A percentile compares a stretch with the other conserved stretches of the same genome.
phyloP scores from a whole-genome alignment of 148 eudicot species.

The Rhododendron ovatum region DNA sequence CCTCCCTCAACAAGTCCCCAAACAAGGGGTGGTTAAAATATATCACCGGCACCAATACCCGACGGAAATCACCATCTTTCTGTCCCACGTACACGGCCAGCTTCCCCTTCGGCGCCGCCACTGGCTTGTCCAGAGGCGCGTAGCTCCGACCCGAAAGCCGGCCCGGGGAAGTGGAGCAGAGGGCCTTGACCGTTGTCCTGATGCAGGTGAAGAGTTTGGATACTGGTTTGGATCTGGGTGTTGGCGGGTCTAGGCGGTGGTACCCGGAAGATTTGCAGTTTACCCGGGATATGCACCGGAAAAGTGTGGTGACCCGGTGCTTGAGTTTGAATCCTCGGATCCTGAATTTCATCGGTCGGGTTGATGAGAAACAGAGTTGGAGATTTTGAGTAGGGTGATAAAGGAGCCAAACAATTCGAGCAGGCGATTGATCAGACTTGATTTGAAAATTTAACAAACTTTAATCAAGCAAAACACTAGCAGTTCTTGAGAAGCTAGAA shows the following conservation, averaged over 20 bases:
- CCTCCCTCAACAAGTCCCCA: conserved; percentile 53
- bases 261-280: conserved; percentile 15
- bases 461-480: too few relatives aligned
- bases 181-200: conserved; percentile 29
- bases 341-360: conserved; percentile 7
- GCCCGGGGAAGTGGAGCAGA: conserved; percentile 17
- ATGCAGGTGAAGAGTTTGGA: conserved; percentile 29
- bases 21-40: conserved; percentile 82
- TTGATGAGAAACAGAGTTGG: conserved; percentile 7
- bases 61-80: conserved; percentile 49
- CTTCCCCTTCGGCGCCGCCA: conserved; percentile 64
- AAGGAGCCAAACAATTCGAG: too few relatives aligned
- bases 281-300: conserved; percentile 26
- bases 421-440: too few relatives aligned
- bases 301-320: conserved; percentile 26
- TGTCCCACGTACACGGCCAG: conserved; percentile 80
- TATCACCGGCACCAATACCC: conserved; percentile 71
- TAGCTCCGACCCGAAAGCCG: conserved; percentile 17
- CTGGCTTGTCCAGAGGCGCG: conserved; percentile 26
- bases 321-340: conserved; percentile 41
- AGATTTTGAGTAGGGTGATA: background rate
- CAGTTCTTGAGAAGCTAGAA: too few relatives aligned
- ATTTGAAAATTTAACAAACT: too few relatives aligned
- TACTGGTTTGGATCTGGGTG: conserved; percentile 14
- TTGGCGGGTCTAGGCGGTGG: conserved; percentile 15